These are phyloP conservation scores for Phoma sp. DNA, from an alignment of 2,329 filamentous ascomycete species.

Conservation along the genomic window DNA sequence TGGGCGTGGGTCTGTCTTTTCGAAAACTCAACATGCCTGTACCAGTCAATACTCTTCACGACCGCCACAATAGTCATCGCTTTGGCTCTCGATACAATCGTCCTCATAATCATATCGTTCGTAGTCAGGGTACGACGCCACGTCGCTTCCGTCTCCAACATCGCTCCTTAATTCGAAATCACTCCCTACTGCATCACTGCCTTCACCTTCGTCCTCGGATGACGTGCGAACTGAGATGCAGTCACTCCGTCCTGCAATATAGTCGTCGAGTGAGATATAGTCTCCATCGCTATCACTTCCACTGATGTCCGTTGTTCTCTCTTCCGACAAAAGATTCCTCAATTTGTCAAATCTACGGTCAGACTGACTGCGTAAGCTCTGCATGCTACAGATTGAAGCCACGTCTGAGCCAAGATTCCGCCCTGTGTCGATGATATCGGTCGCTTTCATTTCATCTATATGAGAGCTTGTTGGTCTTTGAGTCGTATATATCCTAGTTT, in stretches of 20 bases:
- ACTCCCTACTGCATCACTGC: constrained; percentile 2
- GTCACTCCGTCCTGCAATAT: constrained; percentile 5
- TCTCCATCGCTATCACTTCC: constrained; percentile 6
- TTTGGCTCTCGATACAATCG: constrained; percentile 1
- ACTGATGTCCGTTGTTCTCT: background rate
- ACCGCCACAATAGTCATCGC: background rate
- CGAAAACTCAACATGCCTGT: background rate
- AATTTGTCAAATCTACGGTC: no score
- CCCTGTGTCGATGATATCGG: background rate
- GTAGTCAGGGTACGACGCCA: background rate
- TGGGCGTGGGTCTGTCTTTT: background rate
- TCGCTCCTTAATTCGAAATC: background rate
- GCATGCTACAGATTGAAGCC: no score
- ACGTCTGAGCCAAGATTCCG: background rate
- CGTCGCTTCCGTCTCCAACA: constrained; percentile 2
- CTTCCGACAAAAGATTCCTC: no score
- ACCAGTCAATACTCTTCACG: background rate
- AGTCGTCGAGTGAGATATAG: constrained; percentile 12
- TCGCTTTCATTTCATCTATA: no score
- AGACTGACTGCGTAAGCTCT: no score
- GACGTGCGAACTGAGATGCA: background rate
- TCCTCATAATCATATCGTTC: background rate
- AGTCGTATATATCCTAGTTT: no score
- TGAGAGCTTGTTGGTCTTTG: no score
- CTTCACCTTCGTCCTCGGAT: constrained; percentile 2